Base-by-base conservation (phyloP, 2,329 filamentous ascomycete species). In the Aureobasidium sp. region DNA sequence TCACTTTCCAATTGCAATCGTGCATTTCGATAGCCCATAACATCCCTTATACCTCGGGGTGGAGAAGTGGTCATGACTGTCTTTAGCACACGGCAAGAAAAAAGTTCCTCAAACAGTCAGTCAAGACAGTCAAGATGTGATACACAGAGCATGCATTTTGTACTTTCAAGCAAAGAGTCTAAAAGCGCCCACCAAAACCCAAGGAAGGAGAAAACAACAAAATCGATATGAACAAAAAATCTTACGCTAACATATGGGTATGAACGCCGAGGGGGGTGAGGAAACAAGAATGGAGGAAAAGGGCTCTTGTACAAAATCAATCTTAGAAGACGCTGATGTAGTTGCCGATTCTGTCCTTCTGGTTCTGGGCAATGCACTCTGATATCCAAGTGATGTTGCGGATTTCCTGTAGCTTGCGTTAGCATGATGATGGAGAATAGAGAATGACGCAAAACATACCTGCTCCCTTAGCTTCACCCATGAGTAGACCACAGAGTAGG, bases 321-420 rank as follows among this genome's bases (percentile, higher is more conserved):
- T 21, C 49, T 55, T 50, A 96, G 78, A 99, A 96, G 65, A 97
- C 94, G 77, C 91, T 96, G 75, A 99, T 99, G 77, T 96, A 99
- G 78, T 97, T 99, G 69, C 90, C 89, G 74, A 99, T 97, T 73
- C 94, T 86, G 77, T 99, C 94, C 81, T 99, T 99, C 78, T 99
- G 94, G 80, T 96, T 97, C 78, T 99, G 94, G 61, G 94, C 94
- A 83, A 99, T 99, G 79, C 94, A 99, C 77, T 99, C 94, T 27
- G 94, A 89, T 75, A 99, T 99, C 94, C 94, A 99, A 57, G 94
- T 97, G 72, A 99, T 96, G 77, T 99, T 99, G 67, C 94, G 89
- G 70, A 97, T 97, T 88, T 99, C 94, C 92, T 97, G 65, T 44
- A 21, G 37, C 41, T 5, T 29, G 8, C 36, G 62, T 77, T 65